Evolutionary conservation across 1,284 basidiomycete genomes (phyloP).

Genomic region (Agaricales sp.): DNA sequence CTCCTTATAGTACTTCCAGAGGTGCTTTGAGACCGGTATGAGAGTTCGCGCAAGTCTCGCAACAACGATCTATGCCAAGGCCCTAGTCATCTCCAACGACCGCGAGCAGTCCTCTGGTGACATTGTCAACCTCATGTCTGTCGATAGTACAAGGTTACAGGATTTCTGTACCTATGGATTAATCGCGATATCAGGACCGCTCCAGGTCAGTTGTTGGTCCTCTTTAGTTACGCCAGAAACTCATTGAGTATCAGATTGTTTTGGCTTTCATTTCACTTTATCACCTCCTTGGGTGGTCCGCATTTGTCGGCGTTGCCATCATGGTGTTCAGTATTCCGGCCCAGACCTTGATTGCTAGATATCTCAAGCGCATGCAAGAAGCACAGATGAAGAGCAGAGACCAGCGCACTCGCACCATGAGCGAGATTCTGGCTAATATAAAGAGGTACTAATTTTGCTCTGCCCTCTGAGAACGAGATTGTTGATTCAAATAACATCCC

Average conservation of each 20-base stretch:
- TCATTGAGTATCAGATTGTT: conserved; percentile 43
- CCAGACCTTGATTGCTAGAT: conserved; percentile 68
- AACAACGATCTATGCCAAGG: conserved; percentile 79
- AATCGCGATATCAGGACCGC: conserved; percentile 59
- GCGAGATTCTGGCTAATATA: conserved; percentile 81
- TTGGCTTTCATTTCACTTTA: conserved; percentile 89
- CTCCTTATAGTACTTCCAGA: conserved; percentile 63
- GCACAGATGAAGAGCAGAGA: conserved; percentile 90
- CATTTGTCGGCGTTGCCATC: conserved; percentile 86
- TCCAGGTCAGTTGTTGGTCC: conserved; percentile 34
- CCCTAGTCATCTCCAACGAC: conserved; percentile 77
- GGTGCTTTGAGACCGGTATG: conserved; percentile 82
- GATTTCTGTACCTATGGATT: conserved; percentile 80
- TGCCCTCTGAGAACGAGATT: neutral
- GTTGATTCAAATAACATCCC: neutral
- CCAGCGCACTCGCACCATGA: conserved; percentile 68
- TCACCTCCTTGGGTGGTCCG: conserved; percentile 83
- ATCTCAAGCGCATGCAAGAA: conserved; percentile 76
- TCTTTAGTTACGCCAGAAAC: neutral
- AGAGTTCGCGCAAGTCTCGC: conserved; percentile 84
- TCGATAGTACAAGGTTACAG: conserved; percentile 78
- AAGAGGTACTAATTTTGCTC: conserved; percentile 59
- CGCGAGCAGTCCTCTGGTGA: conserved; percentile 77
- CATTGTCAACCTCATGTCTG: conserved; percentile 90
- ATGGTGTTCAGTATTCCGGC: conserved; percentile 81